phyloP scores from a whole-genome alignment of 768 basidiomycete species.

The Amanita molliuscula region DNA sequence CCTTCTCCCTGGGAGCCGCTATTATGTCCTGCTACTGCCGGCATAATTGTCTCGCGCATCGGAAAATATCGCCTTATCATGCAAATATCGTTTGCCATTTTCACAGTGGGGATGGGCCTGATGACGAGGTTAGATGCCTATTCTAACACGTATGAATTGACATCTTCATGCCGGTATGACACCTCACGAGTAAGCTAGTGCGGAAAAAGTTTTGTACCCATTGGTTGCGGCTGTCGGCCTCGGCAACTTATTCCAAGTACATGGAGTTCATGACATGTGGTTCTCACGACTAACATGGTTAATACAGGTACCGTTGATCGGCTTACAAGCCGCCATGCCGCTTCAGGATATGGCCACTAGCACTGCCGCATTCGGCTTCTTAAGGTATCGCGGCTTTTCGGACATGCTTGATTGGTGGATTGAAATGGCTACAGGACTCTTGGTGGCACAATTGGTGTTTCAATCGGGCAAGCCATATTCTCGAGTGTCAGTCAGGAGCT shows the following conservation, averaged over 20 bases:
- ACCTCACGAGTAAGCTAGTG: slow-evolving; percentile 27
- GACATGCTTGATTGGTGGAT: slow-evolving; percentile 2
- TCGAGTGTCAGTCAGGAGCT: slow-evolving; percentile 33
- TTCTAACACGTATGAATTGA: slow-evolving; percentile 36
- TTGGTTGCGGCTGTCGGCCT: slow-evolving; percentile 57
- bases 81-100: slow-evolving; percentile 48
- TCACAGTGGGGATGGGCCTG: slow-evolving; percentile 59
- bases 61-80: slow-evolving; percentile 52
- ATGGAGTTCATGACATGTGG: slow-evolving; percentile 5
- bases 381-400: slow-evolving; percentile 33
- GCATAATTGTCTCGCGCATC: slow-evolving; percentile 44
- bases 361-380: slow-evolving; percentile 59
- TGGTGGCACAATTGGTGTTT: slow-evolving; percentile 70
- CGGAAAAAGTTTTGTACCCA: slow-evolving; percentile 51
- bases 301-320: slow-evolving; percentile 52
- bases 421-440: slow-evolving; percentile 34
- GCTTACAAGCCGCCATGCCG: slow-evolving; percentile 81
- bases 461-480: slow-evolving; percentile 65
- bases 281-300: slow-evolving; percentile 2
- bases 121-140: slow-evolving; percentile 57
- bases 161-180: background rate
- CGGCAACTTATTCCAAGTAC: slow-evolving; percentile 54
- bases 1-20: slow-evolving; percentile 57
- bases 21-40: slow-evolving; percentile 43
- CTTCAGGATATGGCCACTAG: slow-evolving; percentile 79